Conservation (phyloP, 345 rosid species). For the Pistacia atlantica region DNA sequence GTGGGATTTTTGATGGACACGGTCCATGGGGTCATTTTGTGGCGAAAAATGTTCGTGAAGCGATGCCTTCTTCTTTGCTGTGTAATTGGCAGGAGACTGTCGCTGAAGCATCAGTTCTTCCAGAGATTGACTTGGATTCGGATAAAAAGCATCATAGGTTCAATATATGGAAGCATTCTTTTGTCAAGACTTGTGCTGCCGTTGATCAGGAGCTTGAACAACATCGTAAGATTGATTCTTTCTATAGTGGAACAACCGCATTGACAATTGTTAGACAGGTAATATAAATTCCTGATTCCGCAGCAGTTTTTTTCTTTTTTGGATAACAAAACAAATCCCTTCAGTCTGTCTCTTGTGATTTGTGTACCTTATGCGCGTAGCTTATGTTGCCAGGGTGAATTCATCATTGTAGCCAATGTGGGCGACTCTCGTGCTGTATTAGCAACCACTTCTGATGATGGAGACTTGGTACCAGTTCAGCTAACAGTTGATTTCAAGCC, state of each 20-base stretch:
- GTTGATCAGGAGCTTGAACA: slow-evolving; percentile 77
- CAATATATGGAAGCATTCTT: slow-evolving; percentile 80
- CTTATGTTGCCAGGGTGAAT: slow-evolving; percentile 56
- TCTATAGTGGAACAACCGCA: slow-evolving; percentile 88
- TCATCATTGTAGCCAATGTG: slow-evolving; percentile 67
- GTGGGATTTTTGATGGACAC: slow-evolving; percentile 96
- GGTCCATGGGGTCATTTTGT: slow-evolving; percentile 98
- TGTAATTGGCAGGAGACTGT: slow-evolving; percentile 84
- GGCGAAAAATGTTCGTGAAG: slow-evolving; percentile 74
- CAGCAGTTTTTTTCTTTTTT: not conserved
- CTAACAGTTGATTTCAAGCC: slow-evolving; percentile 93
- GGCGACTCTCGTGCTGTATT: slow-evolving; percentile 96
- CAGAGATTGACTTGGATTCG: slow-evolving; percentile 49
- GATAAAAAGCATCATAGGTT: slow-evolving; percentile 53
- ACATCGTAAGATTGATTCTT: slow-evolving; percentile 67
- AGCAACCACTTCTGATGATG: slow-evolving; percentile 76
- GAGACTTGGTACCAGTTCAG: slow-evolving; percentile 70
- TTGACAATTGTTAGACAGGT: slow-evolving; percentile 87
- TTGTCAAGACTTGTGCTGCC: slow-evolving; percentile 72
- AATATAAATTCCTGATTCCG: not conserved
- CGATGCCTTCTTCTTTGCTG: slow-evolving; percentile 70
- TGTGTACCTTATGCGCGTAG: too few species aligned
- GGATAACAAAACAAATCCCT: not conserved
- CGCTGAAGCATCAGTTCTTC: slow-evolving; percentile 50
- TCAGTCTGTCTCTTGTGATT: not conserved